Base-by-base conservation (phyloP, 345 rosid genomes). In the Mercurialis annua region DNA sequence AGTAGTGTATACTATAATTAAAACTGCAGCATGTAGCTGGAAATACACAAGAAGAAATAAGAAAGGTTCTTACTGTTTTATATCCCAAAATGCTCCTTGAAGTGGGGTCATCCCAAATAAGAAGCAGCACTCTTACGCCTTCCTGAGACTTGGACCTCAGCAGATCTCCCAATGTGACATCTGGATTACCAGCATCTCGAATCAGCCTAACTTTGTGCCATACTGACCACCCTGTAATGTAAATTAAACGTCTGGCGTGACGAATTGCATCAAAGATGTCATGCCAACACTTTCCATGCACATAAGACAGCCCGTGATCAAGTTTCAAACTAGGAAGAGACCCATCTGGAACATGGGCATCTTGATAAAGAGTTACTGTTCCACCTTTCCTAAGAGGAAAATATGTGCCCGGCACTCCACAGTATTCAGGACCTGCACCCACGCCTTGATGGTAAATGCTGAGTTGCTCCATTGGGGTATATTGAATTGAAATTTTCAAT, bases 101-200 rank as follows among this genome's bases (percentile, higher is more conserved):
- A 78, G 98, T 93, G 58, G 98, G 98, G 52, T 92, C 98, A 72
- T 90, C 98, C 98, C 98, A 93, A 67, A 93, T 62, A 77, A 90
- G 91, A 65, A 93, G 97, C 79, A 93, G 84, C 68, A 93, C 97
- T 73, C 98, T 82, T 11, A 93, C 98, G 55, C 98, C 98, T 84
- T 93, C 97, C 73, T 63, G 92, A 66, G 98, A 93, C 82, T 93
- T 93, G 43, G 87, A 69, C 75, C 85, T 83, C 51, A 93, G 78
- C 80, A 93, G 83, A 53, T 93, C 94, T 70, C 98, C 98, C 54
- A 93, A 82, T 42, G 82, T 79, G 71, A 67, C 60, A 70, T 72
- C 77, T 30, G 78, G 86, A 54, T 72, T 73, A 67, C 70, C 80
- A 71, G 67, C 80, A 79, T 93, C 91, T 30, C 96, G 81, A 63